Conservation (phyloP, 495 filamentous ascomycete genomes). For the Aspergillus incahuasiensis region DNA sequence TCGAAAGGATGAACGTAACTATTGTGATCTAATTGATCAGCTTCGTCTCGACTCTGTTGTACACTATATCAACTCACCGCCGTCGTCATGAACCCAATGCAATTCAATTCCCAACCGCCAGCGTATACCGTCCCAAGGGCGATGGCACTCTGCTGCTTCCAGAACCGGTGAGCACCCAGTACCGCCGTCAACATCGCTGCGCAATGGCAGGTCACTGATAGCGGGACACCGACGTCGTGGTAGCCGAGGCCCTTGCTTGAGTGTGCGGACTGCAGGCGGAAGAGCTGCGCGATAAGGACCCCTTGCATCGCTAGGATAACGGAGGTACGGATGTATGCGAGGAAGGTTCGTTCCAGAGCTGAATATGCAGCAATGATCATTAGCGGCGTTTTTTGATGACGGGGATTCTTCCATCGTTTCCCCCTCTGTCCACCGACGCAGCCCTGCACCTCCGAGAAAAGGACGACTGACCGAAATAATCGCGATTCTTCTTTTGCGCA, state of each 20-base stretch:
- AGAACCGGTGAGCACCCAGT: slow-evolving; percentile 62
- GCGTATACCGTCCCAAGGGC: slow-evolving; percentile 58
- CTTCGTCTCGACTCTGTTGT: too few relatives aligned
- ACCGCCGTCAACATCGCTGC: slow-evolving; percentile 53
- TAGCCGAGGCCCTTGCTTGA: slow-evolving; percentile 45
- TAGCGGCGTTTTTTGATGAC: not conserved
- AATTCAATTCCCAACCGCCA: slow-evolving; percentile 65
- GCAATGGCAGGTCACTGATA: slow-evolving; percentile 54
- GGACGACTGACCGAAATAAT: slow-evolving; percentile 37
- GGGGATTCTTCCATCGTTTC: not conserved
- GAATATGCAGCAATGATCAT: not conserved
- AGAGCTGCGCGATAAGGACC: slow-evolving; percentile 64
- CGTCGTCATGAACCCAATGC: slow-evolving; percentile 45
- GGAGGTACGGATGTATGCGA: slow-evolving; percentile 72
- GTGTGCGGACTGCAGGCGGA: slow-evolving; percentile 56
- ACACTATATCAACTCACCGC: slow-evolving; percentile 36
- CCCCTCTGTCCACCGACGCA: not conserved
- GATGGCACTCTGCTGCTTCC: slow-evolving; percentile 65
- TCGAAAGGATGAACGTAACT: not conserved
- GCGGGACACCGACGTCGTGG: slow-evolving; percentile 59
- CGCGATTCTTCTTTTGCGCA: slow-evolving; percentile 41
- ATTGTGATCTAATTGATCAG: slow-evolving; percentile 9
- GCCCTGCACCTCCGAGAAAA: not conserved
- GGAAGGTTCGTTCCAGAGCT: slow-evolving; percentile 78
- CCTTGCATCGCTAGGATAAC: slow-evolving; percentile 63